phyloP scores from a whole-genome alignment of 495 filamentous ascomycete genomes.

The Cercophora newfieldiana region DNA sequence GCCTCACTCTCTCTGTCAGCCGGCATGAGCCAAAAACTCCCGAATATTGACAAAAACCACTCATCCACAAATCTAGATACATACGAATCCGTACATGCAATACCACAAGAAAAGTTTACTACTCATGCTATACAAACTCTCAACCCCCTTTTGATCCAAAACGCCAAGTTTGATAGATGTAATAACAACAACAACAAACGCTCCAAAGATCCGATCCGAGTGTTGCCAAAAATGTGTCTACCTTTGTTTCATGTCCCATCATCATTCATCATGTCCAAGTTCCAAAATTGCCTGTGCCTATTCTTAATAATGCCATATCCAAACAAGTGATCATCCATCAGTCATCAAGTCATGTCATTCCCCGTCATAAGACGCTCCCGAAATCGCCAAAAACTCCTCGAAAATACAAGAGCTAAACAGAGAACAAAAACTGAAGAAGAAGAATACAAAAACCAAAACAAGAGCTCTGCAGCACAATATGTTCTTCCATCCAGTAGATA shows the following conservation, averaged over 20 bases:
- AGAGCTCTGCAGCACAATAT: background rate
- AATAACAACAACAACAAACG: background rate
- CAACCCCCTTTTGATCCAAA: background rate
- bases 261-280: background rate
- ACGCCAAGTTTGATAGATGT: background rate
- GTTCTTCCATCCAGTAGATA: slow-evolving; percentile 1
- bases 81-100: too few species aligned
- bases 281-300: background rate
- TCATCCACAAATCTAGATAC: too few species aligned
- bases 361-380: background rate
- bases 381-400: background rate
- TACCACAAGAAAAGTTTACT: too few species aligned
- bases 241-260: background rate
- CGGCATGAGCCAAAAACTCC: too few species aligned
- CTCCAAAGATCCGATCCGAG: background rate
- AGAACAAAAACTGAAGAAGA: background rate
- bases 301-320: background rate
- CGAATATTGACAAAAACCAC: too few species aligned
- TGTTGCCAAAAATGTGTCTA: slow-evolving; percentile 1
- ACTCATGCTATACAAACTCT: too few species aligned
- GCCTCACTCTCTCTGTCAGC: background rate
- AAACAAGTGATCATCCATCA: background rate
- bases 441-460: background rate
- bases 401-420: background rate
- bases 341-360: slow-evolving; percentile 4